Evolutionary conservation across 2,329 filamentous ascomycete genomes (phyloP).

Genomic region (Fusarium odoratissimum): DNA sequence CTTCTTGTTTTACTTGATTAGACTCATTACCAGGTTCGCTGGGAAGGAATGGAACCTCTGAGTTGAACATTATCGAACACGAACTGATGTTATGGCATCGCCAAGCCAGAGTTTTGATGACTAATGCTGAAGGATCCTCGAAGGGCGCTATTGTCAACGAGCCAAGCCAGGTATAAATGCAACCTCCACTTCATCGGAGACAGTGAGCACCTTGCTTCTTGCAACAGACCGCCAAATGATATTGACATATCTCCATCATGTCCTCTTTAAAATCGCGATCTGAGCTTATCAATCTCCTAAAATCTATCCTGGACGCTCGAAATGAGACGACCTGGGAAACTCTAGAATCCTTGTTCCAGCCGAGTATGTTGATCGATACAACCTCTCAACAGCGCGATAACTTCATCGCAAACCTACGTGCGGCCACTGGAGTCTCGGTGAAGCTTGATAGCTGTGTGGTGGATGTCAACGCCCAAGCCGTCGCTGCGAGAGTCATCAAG

Average conservation of each 20-base stretch:
- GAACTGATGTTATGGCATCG: neutral
- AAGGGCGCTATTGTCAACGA: slow-evolving; percentile 1
- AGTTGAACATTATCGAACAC: neutral
- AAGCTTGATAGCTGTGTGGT: slow-evolving; percentile 13
- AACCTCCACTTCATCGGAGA: neutral
- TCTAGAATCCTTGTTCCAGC: neutral
- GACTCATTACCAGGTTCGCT: no score
- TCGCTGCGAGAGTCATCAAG: slow-evolving; percentile 13
- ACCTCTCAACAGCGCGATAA: neutral
- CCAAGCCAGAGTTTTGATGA: neutral
- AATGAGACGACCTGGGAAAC: neutral
- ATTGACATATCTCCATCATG: neutral
- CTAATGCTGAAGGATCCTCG: neutral
- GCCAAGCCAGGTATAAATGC: neutral
- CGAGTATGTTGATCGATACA: neutral
- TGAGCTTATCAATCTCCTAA: neutral
- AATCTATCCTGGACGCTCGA: neutral
- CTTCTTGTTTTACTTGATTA: no score
- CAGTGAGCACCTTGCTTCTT: neutral
- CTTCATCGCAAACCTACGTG: neutral
- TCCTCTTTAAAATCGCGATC: accelerated
- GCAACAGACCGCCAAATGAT: accelerated
- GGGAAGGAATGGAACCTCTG: neutral
- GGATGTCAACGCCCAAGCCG: neutral
- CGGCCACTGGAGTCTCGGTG: accelerated